Conservation (phyloP, 2,329 filamentous ascomycete genomes). For the Cladobotryum protrusum region DNA sequence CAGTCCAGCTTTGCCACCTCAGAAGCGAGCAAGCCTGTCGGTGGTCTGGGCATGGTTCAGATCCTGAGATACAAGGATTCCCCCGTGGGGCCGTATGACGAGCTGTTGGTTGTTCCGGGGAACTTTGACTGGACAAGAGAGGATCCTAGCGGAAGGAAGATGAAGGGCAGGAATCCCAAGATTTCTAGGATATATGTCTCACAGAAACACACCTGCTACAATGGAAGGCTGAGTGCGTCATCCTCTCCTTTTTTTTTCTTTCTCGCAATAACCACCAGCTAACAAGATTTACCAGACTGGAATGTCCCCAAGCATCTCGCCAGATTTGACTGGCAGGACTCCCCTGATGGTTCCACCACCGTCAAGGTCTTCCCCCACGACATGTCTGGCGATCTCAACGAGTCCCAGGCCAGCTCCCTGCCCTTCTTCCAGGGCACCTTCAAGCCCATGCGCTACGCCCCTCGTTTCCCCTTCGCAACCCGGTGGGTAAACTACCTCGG, state of each 20-base stretch:
- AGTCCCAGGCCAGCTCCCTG: conserved; percentile 25
- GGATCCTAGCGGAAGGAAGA: conserved; percentile 27
- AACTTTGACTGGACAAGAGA: conserved; percentile 37
- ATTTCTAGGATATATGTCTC: conserved; percentile 52
- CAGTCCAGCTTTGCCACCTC: conserved; percentile 30
- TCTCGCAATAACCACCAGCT: not conserved
- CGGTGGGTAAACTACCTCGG: conserved; percentile 34
- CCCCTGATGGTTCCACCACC: conserved; percentile 29
- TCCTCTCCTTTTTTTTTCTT: not conserved
- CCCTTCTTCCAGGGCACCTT: conserved; percentile 44
- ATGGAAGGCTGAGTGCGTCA: conserved; percentile 42
- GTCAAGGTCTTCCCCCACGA: conserved; percentile 43
- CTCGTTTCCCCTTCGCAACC: conserved; percentile 39
- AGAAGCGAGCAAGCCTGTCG: conserved; percentile 28
- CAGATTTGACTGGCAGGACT: conserved; percentile 39
- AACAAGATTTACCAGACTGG: conserved; percentile 37
- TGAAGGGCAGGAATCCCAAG: conserved; percentile 29
- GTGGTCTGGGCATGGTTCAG: conserved; percentile 44
- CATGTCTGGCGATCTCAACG: conserved; percentile 22
- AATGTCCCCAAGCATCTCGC: conserved; percentile 52
- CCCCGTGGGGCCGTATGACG: conserved; percentile 49
- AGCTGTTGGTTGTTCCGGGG: conserved; percentile 44
- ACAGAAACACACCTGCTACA: conserved; percentile 45
- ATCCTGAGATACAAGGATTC: conserved; percentile 45
- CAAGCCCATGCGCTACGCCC: conserved; percentile 34